A percentile compares a stretch with the other conserved stretches of the same genome.
These are phyloP conservation scores for Colletotrichum lindemuthianum DNA, from an alignment of 2,329 filamentous ascomycete species.

Conservation along the genomic window DNA sequence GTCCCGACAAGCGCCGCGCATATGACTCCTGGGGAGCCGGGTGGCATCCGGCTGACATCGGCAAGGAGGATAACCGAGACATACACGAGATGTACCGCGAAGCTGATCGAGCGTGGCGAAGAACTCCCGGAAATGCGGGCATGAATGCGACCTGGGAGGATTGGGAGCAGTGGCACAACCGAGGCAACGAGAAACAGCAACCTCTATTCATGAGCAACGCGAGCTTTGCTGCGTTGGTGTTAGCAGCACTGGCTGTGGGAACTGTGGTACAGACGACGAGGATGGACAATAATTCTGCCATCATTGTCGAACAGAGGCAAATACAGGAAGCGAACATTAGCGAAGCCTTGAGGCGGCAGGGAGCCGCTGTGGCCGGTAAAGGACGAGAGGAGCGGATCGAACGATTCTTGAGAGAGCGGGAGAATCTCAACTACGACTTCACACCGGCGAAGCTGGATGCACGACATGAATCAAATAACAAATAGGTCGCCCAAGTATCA, in stretches of 20 bases:
- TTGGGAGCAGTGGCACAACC: conserved; percentile 83
- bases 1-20: conserved; percentile 78
- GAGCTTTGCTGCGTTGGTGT: conserved; percentile 78
- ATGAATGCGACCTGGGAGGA: conserved; percentile 97
- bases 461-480: conserved; percentile 6
- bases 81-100: conserved; percentile 50
- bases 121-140: conserved; percentile 58
- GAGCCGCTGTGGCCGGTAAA: conserved; percentile 61
- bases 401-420: conserved; percentile 79
- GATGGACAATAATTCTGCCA: conserved; percentile 69
- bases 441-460: conserved; percentile 38
- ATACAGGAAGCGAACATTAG: conserved; percentile 74
- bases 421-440: conserved; percentile 54
- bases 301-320: conserved; percentile 73
- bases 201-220: conserved; percentile 80
- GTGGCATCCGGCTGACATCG: conserved; percentile 68
- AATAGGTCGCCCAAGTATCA: conserved; percentile 1
- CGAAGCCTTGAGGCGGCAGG: conserved; percentile 64
- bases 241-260: conserved; percentile 71
- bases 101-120: conserved; percentile 60
- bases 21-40: conserved; percentile 87
- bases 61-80: conserved; percentile 57
- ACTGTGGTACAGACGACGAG: conserved; percentile 78
- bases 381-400: conserved; percentile 75
- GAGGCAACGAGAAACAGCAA: conserved; percentile 58